phyloP scores from a whole-genome alignment of 139 green algal species.

The Mesotaenium endlicherianum region DNA sequence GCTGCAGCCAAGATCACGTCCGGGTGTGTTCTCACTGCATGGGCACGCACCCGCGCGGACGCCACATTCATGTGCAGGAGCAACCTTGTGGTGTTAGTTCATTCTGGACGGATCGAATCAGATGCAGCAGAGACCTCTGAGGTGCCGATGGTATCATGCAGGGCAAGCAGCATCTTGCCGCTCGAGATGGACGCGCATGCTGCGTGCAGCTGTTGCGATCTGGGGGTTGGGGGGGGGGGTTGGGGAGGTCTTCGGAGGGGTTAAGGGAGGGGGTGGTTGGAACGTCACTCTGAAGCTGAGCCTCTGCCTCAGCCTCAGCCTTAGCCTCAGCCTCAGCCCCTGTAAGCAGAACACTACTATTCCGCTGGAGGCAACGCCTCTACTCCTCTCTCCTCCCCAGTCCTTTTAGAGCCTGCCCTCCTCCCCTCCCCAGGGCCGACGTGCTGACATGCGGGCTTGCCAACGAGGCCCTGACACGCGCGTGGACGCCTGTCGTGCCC shows the following conservation, averaged over 20 bases:
- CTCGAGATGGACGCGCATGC: no score
- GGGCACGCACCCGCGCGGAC: not conserved
- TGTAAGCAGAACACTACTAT: not conserved
- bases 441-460: not conserved
- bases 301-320: no score
- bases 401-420: not conserved
- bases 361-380: not conserved
- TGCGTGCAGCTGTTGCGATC: no score
- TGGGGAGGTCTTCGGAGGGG: no score
- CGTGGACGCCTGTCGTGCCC: not conserved
- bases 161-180: no score
- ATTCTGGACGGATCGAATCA: not conserved
- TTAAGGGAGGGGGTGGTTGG: no score
- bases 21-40: not conserved
- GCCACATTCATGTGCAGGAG: not conserved
- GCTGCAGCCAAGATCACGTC: not conserved
- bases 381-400: not conserved
- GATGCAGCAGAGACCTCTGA: no score
- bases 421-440: not conserved
- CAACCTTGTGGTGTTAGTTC: not conserved
- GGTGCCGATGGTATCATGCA: no score
- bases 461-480: not conserved
- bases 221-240: no score
- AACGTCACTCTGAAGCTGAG: no score
- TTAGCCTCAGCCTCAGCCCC: no score